These are phyloP conservation scores for Trichoderma endophyticum DNA, from an alignment of 2,329 filamentous ascomycete genomes.

Conservation along the genomic window DNA sequence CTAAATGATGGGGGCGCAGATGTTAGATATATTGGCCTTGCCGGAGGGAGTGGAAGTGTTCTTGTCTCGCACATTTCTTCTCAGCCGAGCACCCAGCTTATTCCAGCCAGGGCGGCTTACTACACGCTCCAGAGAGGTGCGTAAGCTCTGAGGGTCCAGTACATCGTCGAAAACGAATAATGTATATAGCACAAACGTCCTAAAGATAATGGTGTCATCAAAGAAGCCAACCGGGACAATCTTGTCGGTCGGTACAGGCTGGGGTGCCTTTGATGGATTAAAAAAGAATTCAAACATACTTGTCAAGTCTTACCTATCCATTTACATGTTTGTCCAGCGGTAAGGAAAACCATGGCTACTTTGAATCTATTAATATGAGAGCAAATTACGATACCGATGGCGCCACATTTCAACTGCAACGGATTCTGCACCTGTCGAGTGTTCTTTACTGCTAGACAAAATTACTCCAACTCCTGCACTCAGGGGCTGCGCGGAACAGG, in stretches of 20 bases:
- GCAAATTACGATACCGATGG: no score
- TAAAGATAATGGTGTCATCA: conserved; percentile 1
- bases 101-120: conserved; percentile 44
- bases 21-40: background rate
- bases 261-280: background rate
- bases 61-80: conserved; percentile 1
- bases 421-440: no score
- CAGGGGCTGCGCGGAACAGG: no score
- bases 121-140: conserved; percentile 34
- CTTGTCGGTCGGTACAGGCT: background rate
- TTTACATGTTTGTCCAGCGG: no score
- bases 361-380: no score
- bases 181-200: background rate
- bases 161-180: conserved; percentile 41
- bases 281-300: background rate
- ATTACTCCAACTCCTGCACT: no score
- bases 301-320: no score
- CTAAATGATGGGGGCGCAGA: background rate
- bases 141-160: conserved; percentile 41
- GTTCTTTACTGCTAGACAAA: no score
- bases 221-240: conserved; percentile 11
- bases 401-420: no score
- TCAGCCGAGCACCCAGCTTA: conserved; percentile 45
- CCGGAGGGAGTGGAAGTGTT: conserved; percentile 30
- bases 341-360: no score